phyloP scores from a whole-genome alignment of 2,329 filamentous ascomycete species.

The Lecanicillium sp. region DNA sequence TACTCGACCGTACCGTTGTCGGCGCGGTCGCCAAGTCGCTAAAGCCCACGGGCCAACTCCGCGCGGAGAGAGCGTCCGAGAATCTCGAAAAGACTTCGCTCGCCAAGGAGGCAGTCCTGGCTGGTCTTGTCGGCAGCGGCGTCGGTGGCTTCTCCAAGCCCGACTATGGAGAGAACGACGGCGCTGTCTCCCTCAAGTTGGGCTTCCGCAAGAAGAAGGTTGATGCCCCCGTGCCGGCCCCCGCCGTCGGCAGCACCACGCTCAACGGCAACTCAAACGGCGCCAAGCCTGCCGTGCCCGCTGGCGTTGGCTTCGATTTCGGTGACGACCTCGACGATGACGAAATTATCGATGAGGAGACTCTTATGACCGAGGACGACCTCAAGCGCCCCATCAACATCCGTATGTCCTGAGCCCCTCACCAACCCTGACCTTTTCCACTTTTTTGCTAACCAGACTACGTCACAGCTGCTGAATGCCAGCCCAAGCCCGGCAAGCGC shows the following conservation, averaged over 20 bases:
- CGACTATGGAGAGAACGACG: slow-evolving; percentile 47
- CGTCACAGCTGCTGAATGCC: slow-evolving; percentile 67
- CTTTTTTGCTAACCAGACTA: slow-evolving; percentile 21
- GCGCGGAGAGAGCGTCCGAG: slow-evolving; percentile 57
- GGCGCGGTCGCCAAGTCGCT: slow-evolving; percentile 63
- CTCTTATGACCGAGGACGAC: slow-evolving; percentile 79
- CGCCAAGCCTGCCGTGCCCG: slow-evolving; percentile 36
- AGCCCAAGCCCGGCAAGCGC: slow-evolving; percentile 80
- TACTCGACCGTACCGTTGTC: slow-evolving; percentile 64
- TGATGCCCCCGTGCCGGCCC: slow-evolving; percentile 9
- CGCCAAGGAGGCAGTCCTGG: slow-evolving; percentile 74
- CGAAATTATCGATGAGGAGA: slow-evolving; percentile 87
- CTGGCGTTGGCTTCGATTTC: slow-evolving; percentile 62
- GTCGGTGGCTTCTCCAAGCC: slow-evolving; percentile 68
- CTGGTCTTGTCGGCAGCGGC: slow-evolving; percentile 60
- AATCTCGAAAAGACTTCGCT: slow-evolving; percentile 45
- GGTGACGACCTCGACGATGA: slow-evolving; percentile 67
- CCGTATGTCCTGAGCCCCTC: slow-evolving; percentile 52
- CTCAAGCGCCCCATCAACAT: slow-evolving; percentile 69
- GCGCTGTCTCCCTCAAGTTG: slow-evolving; percentile 47
- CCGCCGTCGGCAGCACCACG: slow-evolving; percentile 21
- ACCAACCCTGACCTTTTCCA: neutral
- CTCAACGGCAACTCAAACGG: slow-evolving; percentile 41
- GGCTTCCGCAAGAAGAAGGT: slow-evolving; percentile 32
- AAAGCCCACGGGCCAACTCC: slow-evolving; percentile 61